Conservation (phyloP, 1,139 yeast genomes). For the Hanseniaspora sp. region DNA sequence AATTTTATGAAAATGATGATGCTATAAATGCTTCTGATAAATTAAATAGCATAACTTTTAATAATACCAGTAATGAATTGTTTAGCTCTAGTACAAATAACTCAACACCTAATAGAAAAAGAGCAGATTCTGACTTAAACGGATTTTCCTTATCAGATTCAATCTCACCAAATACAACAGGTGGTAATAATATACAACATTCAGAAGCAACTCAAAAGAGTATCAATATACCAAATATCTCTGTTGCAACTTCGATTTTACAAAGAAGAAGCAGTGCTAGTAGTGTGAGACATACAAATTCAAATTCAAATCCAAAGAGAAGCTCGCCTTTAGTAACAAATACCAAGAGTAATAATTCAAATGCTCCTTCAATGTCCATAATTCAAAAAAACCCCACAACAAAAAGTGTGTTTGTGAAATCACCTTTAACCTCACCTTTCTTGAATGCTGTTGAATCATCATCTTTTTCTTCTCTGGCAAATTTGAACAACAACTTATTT, state of each 20-base stretch:
- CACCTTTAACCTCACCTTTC: slow-evolving; percentile 28
- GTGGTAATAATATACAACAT: neutral
- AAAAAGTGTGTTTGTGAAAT: slow-evolving; percentile 25
- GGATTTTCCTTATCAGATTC: neutral
- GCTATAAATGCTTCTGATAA: neutral
- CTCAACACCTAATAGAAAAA: neutral
- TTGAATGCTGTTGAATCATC: slow-evolving; percentile 21
- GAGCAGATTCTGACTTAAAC: neutral
- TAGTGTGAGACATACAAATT: slow-evolving; percentile 18
- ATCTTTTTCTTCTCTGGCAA: slow-evolving; percentile 14
- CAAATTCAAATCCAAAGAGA: slow-evolving; percentile 26
- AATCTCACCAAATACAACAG: slow-evolving; percentile 5
- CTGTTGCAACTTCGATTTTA: slow-evolving; percentile 12
- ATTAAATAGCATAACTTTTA: neutral
- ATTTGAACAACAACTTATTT: slow-evolving; percentile 20
- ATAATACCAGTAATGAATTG: slow-evolving; percentile 4
- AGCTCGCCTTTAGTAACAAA: slow-evolving; percentile 25
- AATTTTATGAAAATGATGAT: neutral
- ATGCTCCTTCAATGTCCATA: slow-evolving; percentile 20
- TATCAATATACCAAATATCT: slow-evolving; percentile 4
- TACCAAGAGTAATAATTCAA: slow-evolving; percentile 13
- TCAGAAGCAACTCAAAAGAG: neutral
- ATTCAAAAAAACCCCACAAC: slow-evolving; percentile 31
- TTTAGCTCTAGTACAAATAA: neutral
- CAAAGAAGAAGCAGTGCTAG: slow-evolving; percentile 13